Percentiles rank a stretch among this genome's conserved stretches.
Evolutionary conservation across 2,329 filamentous ascomycete species (phyloP).

Genomic region (Tolypocladium ophioglossoides): DNA sequence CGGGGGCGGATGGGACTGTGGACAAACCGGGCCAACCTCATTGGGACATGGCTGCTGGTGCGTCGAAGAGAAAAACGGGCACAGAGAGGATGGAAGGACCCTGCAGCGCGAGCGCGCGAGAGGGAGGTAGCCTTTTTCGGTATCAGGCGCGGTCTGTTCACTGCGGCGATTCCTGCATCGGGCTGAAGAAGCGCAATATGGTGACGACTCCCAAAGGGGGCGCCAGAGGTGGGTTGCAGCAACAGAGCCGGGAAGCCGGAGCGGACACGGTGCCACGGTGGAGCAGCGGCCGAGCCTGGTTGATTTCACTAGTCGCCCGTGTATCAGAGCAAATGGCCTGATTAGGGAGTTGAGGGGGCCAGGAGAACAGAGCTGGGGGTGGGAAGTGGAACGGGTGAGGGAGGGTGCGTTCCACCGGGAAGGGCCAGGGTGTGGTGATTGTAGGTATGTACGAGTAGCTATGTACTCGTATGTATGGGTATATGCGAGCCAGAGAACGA

Average conservation of each 20-base stretch:
- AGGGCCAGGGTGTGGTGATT: not conserved
- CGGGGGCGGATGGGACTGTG: conserved; percentile 31
- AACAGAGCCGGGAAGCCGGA: conserved; percentile 7
- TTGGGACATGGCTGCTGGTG: conserved; percentile 28
- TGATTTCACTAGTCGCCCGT: conserved; percentile 6
- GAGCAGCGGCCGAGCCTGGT: conserved; percentile 8
- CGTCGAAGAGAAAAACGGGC: conserved; percentile 3
- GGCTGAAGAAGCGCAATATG: conserved; percentile 3
- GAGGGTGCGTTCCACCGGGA: not conserved
- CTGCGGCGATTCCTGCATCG: conserved; percentile 5
- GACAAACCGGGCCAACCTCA: conserved; percentile 32
- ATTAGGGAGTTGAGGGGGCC: conserved; percentile 9
- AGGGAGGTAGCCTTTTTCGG: conserved; percentile 6
- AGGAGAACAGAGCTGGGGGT: conserved; percentile 1
- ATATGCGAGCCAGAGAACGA: not conserved
- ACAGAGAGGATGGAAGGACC: not conserved
- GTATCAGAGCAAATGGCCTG: conserved; percentile 11
- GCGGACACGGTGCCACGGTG: conserved; percentile 10
- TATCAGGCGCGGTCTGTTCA: conserved; percentile 5
- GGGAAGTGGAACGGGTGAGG: not conserved
- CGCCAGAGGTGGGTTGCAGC: not conserved
- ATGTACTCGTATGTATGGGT: not conserved
- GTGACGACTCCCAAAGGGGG: conserved; percentile 5
- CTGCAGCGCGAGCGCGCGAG: not conserved
- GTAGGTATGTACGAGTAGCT: not conserved